Conservation (phyloP, 257 asterid genomes). For the Nicotiana otophora region DNA sequence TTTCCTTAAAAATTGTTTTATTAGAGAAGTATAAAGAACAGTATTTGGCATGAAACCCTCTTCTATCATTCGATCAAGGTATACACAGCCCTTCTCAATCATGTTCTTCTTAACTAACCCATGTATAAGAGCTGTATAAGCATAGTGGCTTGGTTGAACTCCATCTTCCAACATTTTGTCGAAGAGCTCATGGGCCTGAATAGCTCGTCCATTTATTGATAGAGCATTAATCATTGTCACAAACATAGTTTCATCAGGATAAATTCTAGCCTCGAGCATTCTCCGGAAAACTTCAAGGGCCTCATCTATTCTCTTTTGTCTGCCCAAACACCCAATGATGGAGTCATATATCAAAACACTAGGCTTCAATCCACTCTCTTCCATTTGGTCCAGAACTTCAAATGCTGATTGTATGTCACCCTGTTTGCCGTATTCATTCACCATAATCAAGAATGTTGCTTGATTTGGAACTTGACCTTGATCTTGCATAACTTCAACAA, state of each 20-base stretch:
- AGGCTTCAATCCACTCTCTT: slow-evolving; percentile 42
- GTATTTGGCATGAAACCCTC: slow-evolving; percentile 52
- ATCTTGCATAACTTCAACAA: slow-evolving; percentile 44
- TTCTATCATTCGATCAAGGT: slow-evolving; percentile 51
- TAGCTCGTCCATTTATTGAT: slow-evolving; percentile 46
- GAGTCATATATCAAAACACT: slow-evolving; percentile 41
- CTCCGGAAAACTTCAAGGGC: slow-evolving; percentile 39
- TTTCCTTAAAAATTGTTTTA: slow-evolving; percentile 51
- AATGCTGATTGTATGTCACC: slow-evolving; percentile 40
- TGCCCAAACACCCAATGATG: slow-evolving; percentile 43
- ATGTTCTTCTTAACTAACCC: slow-evolving; percentile 56
- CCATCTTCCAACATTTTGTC: slow-evolving; percentile 36
- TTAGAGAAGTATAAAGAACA: slow-evolving; percentile 52
- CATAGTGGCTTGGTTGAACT: slow-evolving; percentile 38
- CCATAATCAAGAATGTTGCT: slow-evolving; percentile 38
- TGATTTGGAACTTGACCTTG: slow-evolving; percentile 39
- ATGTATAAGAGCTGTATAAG: slow-evolving; percentile 53
- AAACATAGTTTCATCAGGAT: slow-evolving; percentile 45
- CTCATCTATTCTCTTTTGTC: slow-evolving; percentile 30
- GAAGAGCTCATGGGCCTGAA: slow-evolving; percentile 36
- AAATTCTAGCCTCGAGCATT: slow-evolving; percentile 40
- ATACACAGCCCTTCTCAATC: slow-evolving; percentile 37
- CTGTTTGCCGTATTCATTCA: slow-evolving; percentile 34
- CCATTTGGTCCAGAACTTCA: slow-evolving; percentile 37
- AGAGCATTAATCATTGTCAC: slow-evolving; percentile 54